Evolutionary conservation across 2,329 filamentous ascomycete species (phyloP), one percentile per base, ranked within the genome.

Genomic region (Tolypocladium ovalisporum): DNA sequence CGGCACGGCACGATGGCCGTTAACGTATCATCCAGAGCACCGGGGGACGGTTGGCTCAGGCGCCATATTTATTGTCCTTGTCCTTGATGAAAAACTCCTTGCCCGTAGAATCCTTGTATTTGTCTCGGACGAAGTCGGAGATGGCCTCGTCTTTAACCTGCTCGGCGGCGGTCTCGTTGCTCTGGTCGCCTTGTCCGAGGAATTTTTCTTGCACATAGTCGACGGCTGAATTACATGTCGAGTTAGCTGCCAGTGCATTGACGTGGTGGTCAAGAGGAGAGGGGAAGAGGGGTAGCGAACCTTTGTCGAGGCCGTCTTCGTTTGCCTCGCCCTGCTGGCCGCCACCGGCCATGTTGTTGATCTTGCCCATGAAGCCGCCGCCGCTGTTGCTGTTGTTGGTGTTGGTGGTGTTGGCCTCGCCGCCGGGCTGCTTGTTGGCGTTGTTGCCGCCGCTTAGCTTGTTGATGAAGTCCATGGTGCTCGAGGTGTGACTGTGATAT

Each of bases 101-200:
- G 58, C 89, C 89, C 0, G 86, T 87, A 0, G 73, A 68, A 52
- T 65, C 73, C 79, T 90, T 90, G 79, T 90, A 92, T 71, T 87
- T 76, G 47, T 71, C 72, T 40, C 89, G 82, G 64, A 93, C 83
- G 70, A 81, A 86, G 69, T 90, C 86, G 34, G 82, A 84, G 64
- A 92, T 89, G 69, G 87, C 77, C 71, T 90, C 86, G 69, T 94
- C 90, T 76, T 93, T 92, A 64, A 86, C 87, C 74, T 95, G 89
- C 74, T 95, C 90, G 24, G 84, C 68, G 6, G 89, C 89, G 54
- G 72, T 78, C 71, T 87, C 87, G 68, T 90, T 89, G 73, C 81
- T 76, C 75, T 94, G 89, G 52, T 81, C 67, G 22, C 89, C 89
- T 63, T 84, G 76, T 40, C 84, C 84, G 19, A 94, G 68, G 68